Evolutionary conservation across 1,139 yeast species (phyloP), one percentile per base, ranked within the genome.

Genomic region (Schizosaccharomyces versatilis): DNA sequence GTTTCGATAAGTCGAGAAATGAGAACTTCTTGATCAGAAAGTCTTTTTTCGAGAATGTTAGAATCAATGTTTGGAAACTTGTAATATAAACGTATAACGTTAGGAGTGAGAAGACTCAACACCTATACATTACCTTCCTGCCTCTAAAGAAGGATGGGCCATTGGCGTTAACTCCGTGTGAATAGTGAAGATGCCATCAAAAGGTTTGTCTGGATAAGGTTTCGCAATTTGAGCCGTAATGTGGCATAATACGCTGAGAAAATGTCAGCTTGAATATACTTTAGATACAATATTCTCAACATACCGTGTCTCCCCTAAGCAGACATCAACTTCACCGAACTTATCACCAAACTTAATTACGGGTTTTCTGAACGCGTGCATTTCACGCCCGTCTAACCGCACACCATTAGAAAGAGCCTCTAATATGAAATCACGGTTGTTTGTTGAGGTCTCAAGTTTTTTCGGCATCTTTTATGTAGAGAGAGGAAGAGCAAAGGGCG

Each of bases 201-300:
- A 88, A 1, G 97, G 97, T 54, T 95, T 73, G 62, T 88, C 95
- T 56, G 85, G 95, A 61, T 75, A 81, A 0, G 98, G 98, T 58
- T 77, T 75, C 8, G 78, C 74, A n/a, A 93, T 79, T 57, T 78
- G 81, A 19, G 94, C 83, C 32, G 90, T 79, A 1, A 88, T 80
- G 74, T 14, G 82, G 90, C 2, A 84, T 79, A 3, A 90, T 77
- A 61, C 75, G 71, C 1, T 38, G 15, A 7, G 14, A 32, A 24
- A 6, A 52, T 7, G 38, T 47, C 7, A 38, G 55, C 15, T 36
- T 7, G 14, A n/a, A 52, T n/a, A 32, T 10, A 1, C 32, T 24
- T 7, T 14, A 9, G 17, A 51, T 63, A 57, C 12, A 14, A 10
- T 38, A n/a, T 10, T n/a, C 6, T 8, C 3, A 15, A 3, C 17